phyloP scores from a whole-genome alignment of 2,329 filamentous ascomycete genomes.

The Pestalotiopsis sp. region DNA sequence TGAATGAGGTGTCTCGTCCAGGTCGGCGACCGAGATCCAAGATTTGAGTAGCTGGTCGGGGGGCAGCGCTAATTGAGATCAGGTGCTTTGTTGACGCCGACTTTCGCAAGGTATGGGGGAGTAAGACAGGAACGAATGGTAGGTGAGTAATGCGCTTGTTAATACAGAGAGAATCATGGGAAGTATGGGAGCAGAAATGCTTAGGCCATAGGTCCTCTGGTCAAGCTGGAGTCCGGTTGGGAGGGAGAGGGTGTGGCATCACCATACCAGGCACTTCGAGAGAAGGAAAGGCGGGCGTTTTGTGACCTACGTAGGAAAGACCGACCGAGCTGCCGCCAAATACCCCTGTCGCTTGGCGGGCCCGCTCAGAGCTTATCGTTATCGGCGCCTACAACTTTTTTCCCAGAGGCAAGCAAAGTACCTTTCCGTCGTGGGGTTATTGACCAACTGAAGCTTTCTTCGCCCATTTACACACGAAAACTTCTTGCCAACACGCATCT shows the following conservation, averaged over 20 bases:
- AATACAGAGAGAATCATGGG: background rate
- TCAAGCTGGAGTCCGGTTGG: background rate
- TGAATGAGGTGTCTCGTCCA: background rate
- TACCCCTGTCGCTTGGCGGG: slow-evolving; percentile 4
- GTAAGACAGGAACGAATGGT: background rate
- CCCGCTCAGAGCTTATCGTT: slow-evolving; percentile 7
- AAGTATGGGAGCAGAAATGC: background rate
- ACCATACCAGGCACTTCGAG: background rate
- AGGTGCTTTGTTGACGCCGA: slow-evolving; percentile 12
- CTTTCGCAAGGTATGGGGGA: background rate
- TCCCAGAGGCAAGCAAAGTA: background rate
- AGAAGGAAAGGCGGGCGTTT: slow-evolving; percentile 11
- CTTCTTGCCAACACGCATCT: background rate
- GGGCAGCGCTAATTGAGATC: slow-evolving; percentile 1
- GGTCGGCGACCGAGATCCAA: background rate
- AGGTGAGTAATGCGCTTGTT: background rate
- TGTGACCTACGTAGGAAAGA: slow-evolving; percentile 2
- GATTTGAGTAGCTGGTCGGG: background rate
- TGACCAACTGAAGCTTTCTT: slow-evolving; percentile 1
- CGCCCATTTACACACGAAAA: background rate
- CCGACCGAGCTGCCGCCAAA: slow-evolving; percentile 9
- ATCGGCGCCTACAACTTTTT: slow-evolving; percentile 6
- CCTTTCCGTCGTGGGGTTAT: slow-evolving; percentile 5
- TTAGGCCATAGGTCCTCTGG: background rate
- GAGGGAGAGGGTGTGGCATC: slow-evolving; percentile 8